Base-by-base conservation (phyloP, 106 monocot genomes). In the Triglochin maritima region DNA sequence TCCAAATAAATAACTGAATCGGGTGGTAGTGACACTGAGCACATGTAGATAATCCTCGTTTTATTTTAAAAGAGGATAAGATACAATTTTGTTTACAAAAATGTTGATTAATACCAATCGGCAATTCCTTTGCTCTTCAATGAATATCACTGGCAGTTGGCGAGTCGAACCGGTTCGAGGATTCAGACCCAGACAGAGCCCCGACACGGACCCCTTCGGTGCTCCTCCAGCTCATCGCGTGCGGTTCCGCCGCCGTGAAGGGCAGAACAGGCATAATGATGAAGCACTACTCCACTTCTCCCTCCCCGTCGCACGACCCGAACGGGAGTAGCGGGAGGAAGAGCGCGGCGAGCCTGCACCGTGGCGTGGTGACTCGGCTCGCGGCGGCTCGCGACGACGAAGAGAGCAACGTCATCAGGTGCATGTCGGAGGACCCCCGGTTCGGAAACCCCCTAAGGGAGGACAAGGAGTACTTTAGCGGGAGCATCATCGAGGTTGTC, bases 401-500 rank as follows among this genome's bases (percentile, higher is more conserved):
- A 46, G 79, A 76, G 3, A 59, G 16, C 46, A 59, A 59, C 17
- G 60, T 45, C 10, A 50, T 71, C 42, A 60, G 60, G 3, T 65
- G 49, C 46, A 69, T 79, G 76, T 67, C 81, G 64, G 64, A 77
- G 71, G 78, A 77, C 62, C 76, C 73, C 11, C 64, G 83, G 68
- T 74, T 74, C 47, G 76, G 78, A 4, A 75, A 76, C 62, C 69
- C 69, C 0, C 73, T 62, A 47, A 29, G 70, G 48, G 93, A 86
- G 75, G 88, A 93, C n/a, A 93, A 93, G 81, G 86, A 93, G 80
- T 93, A 93, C 60, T 93, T 93, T 64, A 93, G 93, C 59, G 93
- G 93, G 71, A 93, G 93, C 76, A 86, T 93, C 53, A 79, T 93
- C 42, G 93, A 88, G 53, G 70, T 74, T 17, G 77, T 76, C 3